Conservation (phyloP, 179 eudicot genomes). For the Silene vulgaris region DNA sequence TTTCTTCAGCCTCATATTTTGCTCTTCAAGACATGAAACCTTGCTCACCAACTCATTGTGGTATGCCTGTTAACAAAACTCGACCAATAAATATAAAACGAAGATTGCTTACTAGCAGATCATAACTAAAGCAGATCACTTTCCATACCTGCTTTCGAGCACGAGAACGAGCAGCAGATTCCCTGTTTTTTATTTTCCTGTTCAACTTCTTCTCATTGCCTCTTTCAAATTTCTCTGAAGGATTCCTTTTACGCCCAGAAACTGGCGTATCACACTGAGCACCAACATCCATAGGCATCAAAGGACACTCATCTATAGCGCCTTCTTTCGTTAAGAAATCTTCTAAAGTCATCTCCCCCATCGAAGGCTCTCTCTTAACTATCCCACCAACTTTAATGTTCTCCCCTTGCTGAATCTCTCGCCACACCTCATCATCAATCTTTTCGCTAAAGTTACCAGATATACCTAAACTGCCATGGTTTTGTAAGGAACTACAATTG, state of each 20-base stretch:
- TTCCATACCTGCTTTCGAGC: conserved; percentile 66
- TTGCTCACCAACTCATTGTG: conserved; percentile 69
- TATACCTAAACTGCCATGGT: conserved; percentile 40
- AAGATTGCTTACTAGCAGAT: neutral
- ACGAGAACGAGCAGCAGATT: conserved; percentile 92
- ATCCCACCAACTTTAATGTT: conserved; percentile 32
- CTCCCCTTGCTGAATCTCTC: conserved; percentile 48
- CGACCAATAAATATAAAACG: neutral
- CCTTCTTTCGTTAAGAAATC: conserved; percentile 67
- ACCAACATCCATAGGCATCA: conserved; percentile 36
- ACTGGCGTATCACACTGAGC: conserved; percentile 33
- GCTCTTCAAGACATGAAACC: conserved; percentile 67
- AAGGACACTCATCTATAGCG: conserved; percentile 41
- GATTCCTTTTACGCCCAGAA: conserved; percentile 35
- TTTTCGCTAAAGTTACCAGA: conserved; percentile 46
- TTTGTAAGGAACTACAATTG: conserved; percentile 36
- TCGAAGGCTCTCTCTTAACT: conserved; percentile 45
- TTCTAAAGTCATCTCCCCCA: conserved; percentile 64
- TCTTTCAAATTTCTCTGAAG: conserved; percentile 35
- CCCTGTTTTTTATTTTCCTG: conserved; percentile 79
- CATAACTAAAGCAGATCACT: neutral
- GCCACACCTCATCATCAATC: conserved; percentile 68
- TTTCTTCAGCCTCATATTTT: conserved; percentile 62
- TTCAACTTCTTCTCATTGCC: conserved; percentile 59
- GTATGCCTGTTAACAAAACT: conserved; percentile 51